A percentile compares a stretch with the other conserved stretches of the same genome.
phyloP scores from a whole-genome alignment of 2,329 filamentous ascomycete genomes.

The Colletotrichum neosansevieriae region DNA sequence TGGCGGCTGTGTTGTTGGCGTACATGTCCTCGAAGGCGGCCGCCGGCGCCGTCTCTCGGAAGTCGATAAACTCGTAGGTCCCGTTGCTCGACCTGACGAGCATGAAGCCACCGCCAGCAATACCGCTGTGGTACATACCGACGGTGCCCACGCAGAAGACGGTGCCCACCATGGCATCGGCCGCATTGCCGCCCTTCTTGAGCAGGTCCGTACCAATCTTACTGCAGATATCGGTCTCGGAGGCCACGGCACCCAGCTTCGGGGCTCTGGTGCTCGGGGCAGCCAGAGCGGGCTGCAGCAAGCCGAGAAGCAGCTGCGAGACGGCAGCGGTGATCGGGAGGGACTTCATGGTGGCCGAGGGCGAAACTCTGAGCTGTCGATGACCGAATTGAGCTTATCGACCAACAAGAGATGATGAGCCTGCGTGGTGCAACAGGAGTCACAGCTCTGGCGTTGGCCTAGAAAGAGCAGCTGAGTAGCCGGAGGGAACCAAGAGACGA shows the following conservation, averaged over 20 bases:
- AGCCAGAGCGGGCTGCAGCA: conserved; percentile 25
- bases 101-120: conserved; percentile 85
- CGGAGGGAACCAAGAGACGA: not conserved
- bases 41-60: conserved; percentile 85
- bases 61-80: conserved; percentile 84
- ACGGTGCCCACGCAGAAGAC: conserved; percentile 73
- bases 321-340: conserved; percentile 32
- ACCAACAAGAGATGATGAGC: not conserved
- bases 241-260: conserved; percentile 69
- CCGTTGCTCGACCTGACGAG: conserved; percentile 75
- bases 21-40: conserved; percentile 87
- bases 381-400: not conserved
- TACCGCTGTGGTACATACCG: conserved; percentile 76
- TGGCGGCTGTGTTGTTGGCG: conserved; percentile 72
- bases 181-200: conserved; percentile 72
- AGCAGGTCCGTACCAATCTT: conserved; percentile 69
- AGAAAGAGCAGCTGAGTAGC: conserved; percentile 3
- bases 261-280: conserved; percentile 15
- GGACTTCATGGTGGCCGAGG: conserved; percentile 27
- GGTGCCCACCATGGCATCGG: conserved; percentile 74
- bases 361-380: not conserved
- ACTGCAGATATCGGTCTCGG: conserved; percentile 70
- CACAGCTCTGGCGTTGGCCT: not conserved
- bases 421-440: not conserved
- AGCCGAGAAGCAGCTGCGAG: conserved; percentile 33